These are phyloP conservation scores for Sphenostylis stenocarpa DNA, from an alignment of 306 rosid species.

Conservation along the genomic window DNA sequence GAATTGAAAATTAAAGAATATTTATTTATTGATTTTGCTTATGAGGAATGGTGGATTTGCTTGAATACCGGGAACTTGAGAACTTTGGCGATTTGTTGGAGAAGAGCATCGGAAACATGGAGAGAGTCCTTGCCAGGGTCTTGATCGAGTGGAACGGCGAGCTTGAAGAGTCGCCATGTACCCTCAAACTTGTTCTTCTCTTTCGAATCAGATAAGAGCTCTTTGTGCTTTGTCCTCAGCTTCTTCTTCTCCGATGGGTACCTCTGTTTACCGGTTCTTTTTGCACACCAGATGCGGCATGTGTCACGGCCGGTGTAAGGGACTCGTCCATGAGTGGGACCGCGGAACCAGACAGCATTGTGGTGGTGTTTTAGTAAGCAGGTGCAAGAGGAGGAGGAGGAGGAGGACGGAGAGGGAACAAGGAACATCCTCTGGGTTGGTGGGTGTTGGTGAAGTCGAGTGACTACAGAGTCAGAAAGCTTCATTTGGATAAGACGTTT, in stretches of 20 bases:
- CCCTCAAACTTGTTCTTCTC: slow-evolving; percentile 60
- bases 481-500: slow-evolving; percentile 31
- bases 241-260: slow-evolving; percentile 95
- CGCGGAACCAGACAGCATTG: slow-evolving; percentile 13
- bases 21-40: not conserved
- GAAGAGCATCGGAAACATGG: slow-evolving; percentile 66
- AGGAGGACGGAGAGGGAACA: slow-evolving; percentile 45
- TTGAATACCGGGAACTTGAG: slow-evolving; percentile 64
- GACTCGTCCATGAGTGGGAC: slow-evolving; percentile 25
- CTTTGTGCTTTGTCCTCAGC: slow-evolving; percentile 60
- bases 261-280: slow-evolving; percentile 76
- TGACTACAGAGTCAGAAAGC: not conserved
- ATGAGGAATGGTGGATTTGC: too few relatives aligned
- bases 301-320: slow-evolving; percentile 40
- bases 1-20: not conserved
- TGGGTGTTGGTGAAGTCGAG: not conserved
- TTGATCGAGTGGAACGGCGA: slow-evolving; percentile 59
- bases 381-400: not conserved
- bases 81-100: slow-evolving; percentile 69
- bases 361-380: slow-evolving; percentile 46
- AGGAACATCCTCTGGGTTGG: slow-evolving; percentile 44
- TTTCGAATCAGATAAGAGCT: slow-evolving; percentile 38
- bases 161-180: slow-evolving; percentile 81
- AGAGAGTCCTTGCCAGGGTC: slow-evolving; percentile 90
- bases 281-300: slow-evolving; percentile 47